Evolutionary conservation across 2,329 filamentous ascomycete genomes (phyloP), one percentile per base, ranked within the genome.

Genomic region (Aureobasidium uvarum): DNA sequence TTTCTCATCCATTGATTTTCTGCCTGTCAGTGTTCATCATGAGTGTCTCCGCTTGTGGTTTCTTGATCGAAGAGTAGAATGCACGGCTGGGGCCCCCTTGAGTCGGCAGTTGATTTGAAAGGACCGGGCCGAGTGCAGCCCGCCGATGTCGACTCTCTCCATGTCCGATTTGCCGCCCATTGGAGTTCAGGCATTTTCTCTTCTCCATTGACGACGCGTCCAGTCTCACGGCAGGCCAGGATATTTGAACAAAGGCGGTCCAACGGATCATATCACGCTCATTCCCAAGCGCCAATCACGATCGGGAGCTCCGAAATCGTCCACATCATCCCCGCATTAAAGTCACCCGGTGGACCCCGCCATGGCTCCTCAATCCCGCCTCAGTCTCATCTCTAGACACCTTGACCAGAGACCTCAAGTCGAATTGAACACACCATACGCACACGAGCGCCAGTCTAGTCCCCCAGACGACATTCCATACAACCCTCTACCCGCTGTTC

Each of bases 351-450:
- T 31, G 43, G 33, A 28, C 63, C 63, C 54, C 63, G 54, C 43
- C 45, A 36, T 66, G 64, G 64, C 64, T 52, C 39, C 64, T 39
- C 65, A 62, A 43, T n/a, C n/a, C 73, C 82, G 84, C 65, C 77
- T 86, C 69, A 81, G 80, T 75, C 82, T 87, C 75, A 83, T 88
- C 74, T 83, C 84, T 70, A 82, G 84, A 75, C 86, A 88, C 73
- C 79, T 88, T 69, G 81, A 84, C 72, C 77, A 81, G 70, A 81
- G 80, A 70, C 79, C 84, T 66, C 77, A 83, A 72, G 80, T 85
- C 68, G 82, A 85, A 67, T 76, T 87, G 65, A 87, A 87, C 76
- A 87, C 86, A 28, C 85, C 85, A 64, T 88, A 85, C 76, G 85
- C 84, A 70, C 84, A 83, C 73, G 84, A 87, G 75, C 81, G 85